Evolutionary conservation across 768 basidiomycete genomes (phyloP).

Genomic region (Nidularia pulvinata): DNA sequence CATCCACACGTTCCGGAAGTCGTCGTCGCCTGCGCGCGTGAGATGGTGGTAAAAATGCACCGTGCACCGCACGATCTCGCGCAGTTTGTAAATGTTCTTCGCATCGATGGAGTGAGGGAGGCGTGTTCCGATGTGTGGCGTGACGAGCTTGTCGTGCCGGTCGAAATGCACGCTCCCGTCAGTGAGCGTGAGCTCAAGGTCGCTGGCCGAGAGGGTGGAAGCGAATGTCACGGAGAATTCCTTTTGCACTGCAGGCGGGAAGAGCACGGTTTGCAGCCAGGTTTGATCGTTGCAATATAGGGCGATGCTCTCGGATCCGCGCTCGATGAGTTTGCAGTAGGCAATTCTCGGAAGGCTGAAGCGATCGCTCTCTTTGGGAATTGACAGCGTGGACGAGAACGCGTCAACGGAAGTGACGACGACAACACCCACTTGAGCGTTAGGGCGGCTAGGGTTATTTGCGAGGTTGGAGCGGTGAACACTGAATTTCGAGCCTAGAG

Average conservation of each 20-base stretch:
- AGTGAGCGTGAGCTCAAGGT: conserved; percentile 14
- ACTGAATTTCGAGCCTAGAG: conserved; percentile 17
- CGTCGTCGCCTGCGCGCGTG: conserved; percentile 12
- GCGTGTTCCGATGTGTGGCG: conserved; percentile 13
- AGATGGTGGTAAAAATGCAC: conserved; percentile 27
- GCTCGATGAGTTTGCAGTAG: conserved; percentile 19
- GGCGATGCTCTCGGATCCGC: conserved; percentile 8
- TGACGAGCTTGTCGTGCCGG: conserved; percentile 16
- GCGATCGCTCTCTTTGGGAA: neutral
- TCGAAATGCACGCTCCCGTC: conserved; percentile 14
- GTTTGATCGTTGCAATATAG: conserved; percentile 18
- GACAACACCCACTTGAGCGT: conserved; percentile 15
- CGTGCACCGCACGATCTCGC: conserved; percentile 10
- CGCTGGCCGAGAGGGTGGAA: conserved; percentile 9
- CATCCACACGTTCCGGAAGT: conserved; percentile 23
- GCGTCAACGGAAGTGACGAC: conserved; percentile 14
- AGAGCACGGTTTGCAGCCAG: conserved; percentile 21
- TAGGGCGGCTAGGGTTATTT: conserved; percentile 10
- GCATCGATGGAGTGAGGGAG: conserved; percentile 11
- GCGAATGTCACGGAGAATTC: conserved; percentile 10
- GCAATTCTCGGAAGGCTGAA: conserved; percentile 13
- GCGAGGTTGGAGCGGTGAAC: conserved; percentile 20
- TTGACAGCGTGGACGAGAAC: conserved; percentile 14
- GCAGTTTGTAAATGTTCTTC: conserved; percentile 10
- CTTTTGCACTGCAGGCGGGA: conserved; percentile 8